A percentile compares a stretch with the other conserved stretches of the same genome.
Evolutionary conservation across 768 basidiomycete species (phyloP).

Genomic region (Leccinum boreale): DNA sequence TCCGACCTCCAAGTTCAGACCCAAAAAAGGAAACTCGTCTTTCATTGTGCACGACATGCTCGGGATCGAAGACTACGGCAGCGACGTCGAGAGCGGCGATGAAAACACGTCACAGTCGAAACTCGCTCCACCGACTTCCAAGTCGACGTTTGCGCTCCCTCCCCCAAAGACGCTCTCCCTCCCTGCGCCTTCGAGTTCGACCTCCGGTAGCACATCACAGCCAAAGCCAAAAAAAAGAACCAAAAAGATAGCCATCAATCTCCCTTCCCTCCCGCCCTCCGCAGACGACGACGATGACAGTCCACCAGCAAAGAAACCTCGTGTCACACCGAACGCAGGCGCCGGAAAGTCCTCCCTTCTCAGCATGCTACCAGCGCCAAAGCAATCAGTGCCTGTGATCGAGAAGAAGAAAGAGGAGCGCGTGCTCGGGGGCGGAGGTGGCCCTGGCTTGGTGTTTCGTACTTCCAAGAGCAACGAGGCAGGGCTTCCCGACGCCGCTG

Average conservation of each 20-base stretch:
- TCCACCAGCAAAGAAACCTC: slow-evolving; percentile 59
- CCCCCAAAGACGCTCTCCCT: slow-evolving; percentile 32
- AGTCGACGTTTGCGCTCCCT: slow-evolving; percentile 35
- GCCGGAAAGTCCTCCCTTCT: slow-evolving; percentile 64
- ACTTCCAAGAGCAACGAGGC: slow-evolving; percentile 22
- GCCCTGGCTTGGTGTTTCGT: slow-evolving; percentile 62
- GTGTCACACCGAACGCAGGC: slow-evolving; percentile 41
- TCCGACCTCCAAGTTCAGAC: not conserved
- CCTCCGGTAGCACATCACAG: slow-evolving; percentile 8
- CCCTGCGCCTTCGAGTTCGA: slow-evolving; percentile 23
- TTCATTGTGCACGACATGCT: slow-evolving; percentile 46
- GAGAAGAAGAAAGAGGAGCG: slow-evolving; percentile 40
- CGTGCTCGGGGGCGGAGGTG: slow-evolving; percentile 62
- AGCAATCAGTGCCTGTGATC: slow-evolving; percentile 43
- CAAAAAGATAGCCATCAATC: slow-evolving; percentile 42
- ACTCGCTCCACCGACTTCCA: slow-evolving; percentile 28
- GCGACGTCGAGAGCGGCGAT: slow-evolving; percentile 59
- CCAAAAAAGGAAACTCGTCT: not conserved
- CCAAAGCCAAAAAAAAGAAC: slow-evolving; percentile 44
- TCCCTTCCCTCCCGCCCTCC: slow-evolving; percentile 28
- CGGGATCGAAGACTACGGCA: slow-evolving; percentile 75
- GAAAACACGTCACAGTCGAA: slow-evolving; percentile 27
- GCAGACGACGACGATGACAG: slow-evolving; percentile 44
- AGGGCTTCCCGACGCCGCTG: slow-evolving; percentile 10
- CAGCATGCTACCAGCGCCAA: slow-evolving; percentile 75